These are phyloP conservation scores for Neofusicoccum ribis DNA, from an alignment of 2,329 filamentous ascomycete genomes.

Conservation along the genomic window DNA sequence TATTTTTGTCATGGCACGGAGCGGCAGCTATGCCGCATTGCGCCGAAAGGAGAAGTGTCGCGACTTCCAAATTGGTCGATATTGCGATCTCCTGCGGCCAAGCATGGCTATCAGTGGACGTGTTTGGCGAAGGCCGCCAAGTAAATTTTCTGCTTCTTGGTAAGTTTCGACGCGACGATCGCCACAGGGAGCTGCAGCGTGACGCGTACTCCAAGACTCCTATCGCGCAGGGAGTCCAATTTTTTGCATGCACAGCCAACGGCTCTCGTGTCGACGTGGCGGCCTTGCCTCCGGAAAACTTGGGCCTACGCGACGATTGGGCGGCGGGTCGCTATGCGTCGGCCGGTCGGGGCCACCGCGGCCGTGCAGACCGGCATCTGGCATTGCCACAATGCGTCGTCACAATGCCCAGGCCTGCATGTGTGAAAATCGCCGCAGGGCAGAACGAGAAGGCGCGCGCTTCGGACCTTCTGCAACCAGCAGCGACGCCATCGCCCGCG, in stretches of 20 bases:
- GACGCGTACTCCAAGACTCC: constrained; percentile 2
- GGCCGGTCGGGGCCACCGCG: not conserved
- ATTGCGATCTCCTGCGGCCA: constrained; percentile 4
- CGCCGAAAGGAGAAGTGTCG: not conserved
- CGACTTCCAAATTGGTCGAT: not conserved
- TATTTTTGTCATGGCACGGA: not conserved
- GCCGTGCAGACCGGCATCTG: not conserved
- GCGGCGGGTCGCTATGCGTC: too few species aligned
- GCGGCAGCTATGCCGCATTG: not conserved
- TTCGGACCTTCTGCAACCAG: not conserved
- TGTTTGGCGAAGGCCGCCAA: constrained; percentile 15
- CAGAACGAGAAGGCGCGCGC: not conserved
- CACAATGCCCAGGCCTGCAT: not conserved
- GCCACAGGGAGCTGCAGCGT: constrained; percentile 1
- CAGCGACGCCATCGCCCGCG: not conserved
- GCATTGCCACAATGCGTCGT: not conserved
- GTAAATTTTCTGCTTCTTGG: constrained; percentile 3
- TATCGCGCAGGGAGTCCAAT: not conserved
- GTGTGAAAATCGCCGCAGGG: not conserved
- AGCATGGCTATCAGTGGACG: not conserved
- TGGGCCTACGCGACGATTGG: too few species aligned
- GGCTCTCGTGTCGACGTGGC: not conserved
- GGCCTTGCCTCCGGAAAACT: not conserved
- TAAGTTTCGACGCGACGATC: constrained; percentile 11
- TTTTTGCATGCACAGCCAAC: not conserved